These are phyloP conservation scores for Xylaria sp. DNA, from an alignment of 2,329 filamentous ascomycete genomes.

Conservation along the genomic window DNA sequence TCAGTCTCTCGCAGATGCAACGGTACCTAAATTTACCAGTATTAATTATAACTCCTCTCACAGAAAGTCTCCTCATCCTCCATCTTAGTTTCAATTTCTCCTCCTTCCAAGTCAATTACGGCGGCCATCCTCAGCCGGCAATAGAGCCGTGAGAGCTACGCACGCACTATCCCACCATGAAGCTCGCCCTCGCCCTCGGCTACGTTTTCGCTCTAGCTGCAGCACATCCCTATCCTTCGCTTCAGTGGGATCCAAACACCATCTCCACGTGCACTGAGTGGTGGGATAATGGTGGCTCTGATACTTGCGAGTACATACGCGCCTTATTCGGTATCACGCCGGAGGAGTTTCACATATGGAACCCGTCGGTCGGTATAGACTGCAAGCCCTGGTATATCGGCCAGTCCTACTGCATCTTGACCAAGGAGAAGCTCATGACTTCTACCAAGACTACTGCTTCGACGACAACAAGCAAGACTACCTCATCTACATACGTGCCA, in stretches of 20 bases:
- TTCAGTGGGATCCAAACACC: slow-evolving; percentile 8
- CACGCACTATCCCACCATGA: too few relatives aligned
- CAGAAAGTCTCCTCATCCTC: too few relatives aligned
- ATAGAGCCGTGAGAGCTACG: background rate
- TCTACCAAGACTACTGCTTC: background rate
- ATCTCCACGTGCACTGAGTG: slow-evolving; percentile 16
- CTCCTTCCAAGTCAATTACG: background rate
- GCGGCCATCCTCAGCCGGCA: background rate
- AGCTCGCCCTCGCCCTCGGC: background rate
- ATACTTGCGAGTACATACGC: slow-evolving; percentile 14
- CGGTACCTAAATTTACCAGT: too few relatives aligned
- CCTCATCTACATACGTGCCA: background rate
- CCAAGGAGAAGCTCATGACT: slow-evolving; percentile 1
- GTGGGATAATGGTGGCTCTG: slow-evolving; percentile 5
- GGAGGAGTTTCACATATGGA: slow-evolving; percentile 14
- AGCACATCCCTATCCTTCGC: background rate
- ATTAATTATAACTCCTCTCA: too few relatives aligned
- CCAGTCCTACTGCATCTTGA: slow-evolving; percentile 19
- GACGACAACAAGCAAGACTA: background rate
- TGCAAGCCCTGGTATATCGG: slow-evolving; percentile 7
- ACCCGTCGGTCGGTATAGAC: slow-evolving; percentile 17
- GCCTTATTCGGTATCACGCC: slow-evolving; percentile 3
- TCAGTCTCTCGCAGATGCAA: too few relatives aligned
- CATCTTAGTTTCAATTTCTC: too few relatives aligned
- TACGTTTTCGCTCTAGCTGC: slow-evolving; percentile 4